phyloP scores from a whole-genome alignment of 441 rosid species.

The Gossypium lobatum region DNA sequence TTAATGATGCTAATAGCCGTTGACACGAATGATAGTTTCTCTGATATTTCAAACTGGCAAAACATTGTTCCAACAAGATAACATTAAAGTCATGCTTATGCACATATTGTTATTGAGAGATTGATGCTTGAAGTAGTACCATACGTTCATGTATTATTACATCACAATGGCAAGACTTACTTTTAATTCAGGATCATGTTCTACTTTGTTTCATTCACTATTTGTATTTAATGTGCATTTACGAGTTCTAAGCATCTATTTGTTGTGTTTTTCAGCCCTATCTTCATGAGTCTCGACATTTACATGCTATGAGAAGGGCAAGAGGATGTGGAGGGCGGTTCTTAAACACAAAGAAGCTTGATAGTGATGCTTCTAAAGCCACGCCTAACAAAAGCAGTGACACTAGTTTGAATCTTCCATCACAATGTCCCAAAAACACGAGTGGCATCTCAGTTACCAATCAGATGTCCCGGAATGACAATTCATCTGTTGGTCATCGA shows the following conservation, averaged over 20 bases:
- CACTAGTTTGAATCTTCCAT: conserved; percentile 11
- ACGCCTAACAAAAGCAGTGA: not conserved
- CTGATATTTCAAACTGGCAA: not conserved
- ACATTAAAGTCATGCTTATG: not conserved
- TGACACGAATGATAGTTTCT: not conserved
- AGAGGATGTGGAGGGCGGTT: conserved; percentile 49
- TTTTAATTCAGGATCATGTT: not conserved
- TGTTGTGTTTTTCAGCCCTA: conserved; percentile 32
- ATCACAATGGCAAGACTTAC: not conserved
- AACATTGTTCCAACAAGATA: not conserved
- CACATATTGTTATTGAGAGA: not conserved
- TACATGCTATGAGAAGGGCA: conserved; percentile 30
- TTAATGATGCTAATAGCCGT: not conserved
- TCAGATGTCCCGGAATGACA: not conserved
- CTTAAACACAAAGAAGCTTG: conserved; percentile 29
- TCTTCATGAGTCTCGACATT: conserved; percentile 31
- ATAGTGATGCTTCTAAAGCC: conserved; percentile 9
- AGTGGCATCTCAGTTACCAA: conserved; percentile 5
- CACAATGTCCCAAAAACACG: not conserved
- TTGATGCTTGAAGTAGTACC: not conserved
- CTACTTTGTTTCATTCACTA: not conserved
- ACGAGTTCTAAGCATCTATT: not conserved
- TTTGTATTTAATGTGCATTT: not conserved
- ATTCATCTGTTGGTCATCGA: conserved; percentile 13
- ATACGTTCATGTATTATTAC: not conserved